These are phyloP conservation scores for Diaporthe eres DNA, from an alignment of 2,329 filamentous ascomycete species.

Conservation along the genomic window DNA sequence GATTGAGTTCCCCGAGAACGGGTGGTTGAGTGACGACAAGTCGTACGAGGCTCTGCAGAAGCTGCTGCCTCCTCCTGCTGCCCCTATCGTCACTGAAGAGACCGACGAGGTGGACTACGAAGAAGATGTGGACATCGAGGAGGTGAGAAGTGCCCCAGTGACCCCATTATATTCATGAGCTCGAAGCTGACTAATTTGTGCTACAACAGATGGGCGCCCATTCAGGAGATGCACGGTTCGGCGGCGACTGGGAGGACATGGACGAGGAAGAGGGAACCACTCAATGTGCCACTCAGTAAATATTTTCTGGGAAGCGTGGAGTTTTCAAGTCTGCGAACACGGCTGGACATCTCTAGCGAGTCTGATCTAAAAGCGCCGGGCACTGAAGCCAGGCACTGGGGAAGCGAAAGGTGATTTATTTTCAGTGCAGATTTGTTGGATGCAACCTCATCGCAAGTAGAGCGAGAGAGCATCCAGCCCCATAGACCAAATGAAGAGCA, in stretches of 20 bases:
- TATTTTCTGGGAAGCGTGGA: constrained; percentile 34
- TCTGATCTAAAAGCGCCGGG: not conserved
- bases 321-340: constrained; percentile 11
- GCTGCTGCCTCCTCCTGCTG: constrained; percentile 77
- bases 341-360: not conserved
- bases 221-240: constrained; percentile 76
- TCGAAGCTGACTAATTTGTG: constrained; percentile 37
- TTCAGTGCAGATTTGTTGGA: constrained; percentile 19
- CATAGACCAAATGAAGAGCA: constrained; percentile 34
- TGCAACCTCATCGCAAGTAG: not conserved
- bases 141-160: constrained; percentile 64
- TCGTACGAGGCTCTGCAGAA: constrained; percentile 79
- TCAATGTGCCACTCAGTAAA: constrained; percentile 82
- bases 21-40: constrained; percentile 82
- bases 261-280: constrained; percentile 76
- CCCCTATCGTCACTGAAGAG: constrained; percentile 77
- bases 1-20: constrained; percentile 89
- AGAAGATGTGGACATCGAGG: constrained; percentile 84
- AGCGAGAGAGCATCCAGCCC: constrained; percentile 10
- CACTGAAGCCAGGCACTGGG: not conserved
- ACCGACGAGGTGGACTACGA: constrained; percentile 92
- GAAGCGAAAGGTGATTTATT: not conserved
- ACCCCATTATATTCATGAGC: not conserved
- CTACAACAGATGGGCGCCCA: constrained; percentile 75
- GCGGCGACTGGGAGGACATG: constrained; percentile 78